Conservation (phyloP, 2,329 filamentous ascomycete species). For the Alternaria solani region DNA sequence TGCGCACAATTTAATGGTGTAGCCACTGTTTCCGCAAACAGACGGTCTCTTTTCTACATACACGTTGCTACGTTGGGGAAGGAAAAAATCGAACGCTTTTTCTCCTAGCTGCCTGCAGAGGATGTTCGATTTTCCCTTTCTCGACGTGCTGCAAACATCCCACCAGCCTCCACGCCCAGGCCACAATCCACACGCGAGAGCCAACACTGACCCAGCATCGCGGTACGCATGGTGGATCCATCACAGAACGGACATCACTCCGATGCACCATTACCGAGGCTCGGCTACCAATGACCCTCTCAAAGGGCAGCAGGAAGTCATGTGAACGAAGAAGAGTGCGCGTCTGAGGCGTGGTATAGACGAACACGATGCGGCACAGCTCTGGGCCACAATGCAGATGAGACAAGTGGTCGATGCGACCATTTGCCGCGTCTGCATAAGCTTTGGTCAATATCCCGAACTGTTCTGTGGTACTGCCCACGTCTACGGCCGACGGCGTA, state of each 20-base stretch:
- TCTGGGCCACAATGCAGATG: background rate
- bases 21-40: background rate
- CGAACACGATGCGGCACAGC: conserved; percentile 6
- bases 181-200: conserved; percentile 10
- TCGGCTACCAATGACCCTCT: conserved; percentile 10
- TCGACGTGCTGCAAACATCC: background rate
- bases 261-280: conserved; percentile 28
- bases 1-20: background rate
- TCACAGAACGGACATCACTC: conserved; percentile 20
- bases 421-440: background rate
- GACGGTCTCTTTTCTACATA: background rate
- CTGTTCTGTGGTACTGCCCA: background rate
- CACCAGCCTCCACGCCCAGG: background rate
- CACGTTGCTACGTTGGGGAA: too few relatives aligned
- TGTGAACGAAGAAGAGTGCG: conserved; percentile 15
- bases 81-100: too few relatives aligned
- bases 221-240: conserved; percentile 21
- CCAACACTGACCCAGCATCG: conserved; percentile 17
- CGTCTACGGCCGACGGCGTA: background rate
- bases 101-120: too few relatives aligned
- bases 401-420: background rate
- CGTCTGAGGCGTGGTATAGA: conserved; percentile 9
- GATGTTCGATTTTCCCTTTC: too few relatives aligned
- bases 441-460: conserved; percentile 1
- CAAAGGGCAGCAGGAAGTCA: conserved; percentile 15